These are phyloP conservation scores for Skeletonema costatum DNA, from an alignment of 108 stramenopile genomes.

Conservation along the genomic window DNA sequence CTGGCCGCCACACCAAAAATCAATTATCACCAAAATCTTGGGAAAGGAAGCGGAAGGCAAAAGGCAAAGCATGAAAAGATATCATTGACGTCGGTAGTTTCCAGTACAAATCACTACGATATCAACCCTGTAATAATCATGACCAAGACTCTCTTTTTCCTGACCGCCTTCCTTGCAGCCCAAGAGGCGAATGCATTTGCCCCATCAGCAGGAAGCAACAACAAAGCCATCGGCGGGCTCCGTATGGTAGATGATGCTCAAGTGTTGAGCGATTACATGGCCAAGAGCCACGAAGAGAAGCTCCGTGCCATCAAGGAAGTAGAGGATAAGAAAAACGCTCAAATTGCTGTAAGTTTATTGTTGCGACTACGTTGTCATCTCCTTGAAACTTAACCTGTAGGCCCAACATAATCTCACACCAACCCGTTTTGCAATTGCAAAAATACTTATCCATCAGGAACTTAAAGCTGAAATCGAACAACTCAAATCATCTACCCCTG, in stretches of 20 bases:
- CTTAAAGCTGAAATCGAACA: slow-evolving; percentile 57
- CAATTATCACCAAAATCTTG: too few species aligned
- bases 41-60: too few species aligned
- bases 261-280: slow-evolving; percentile 76
- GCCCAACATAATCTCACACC: not conserved
- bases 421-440: not conserved
- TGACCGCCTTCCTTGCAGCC: not conserved
- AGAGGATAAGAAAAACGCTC: slow-evolving; percentile 73
- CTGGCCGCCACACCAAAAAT: too few species aligned
- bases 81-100: too few species aligned
- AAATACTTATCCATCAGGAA: slow-evolving; percentile 25
- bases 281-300: slow-evolving; percentile 84
- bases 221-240: not conserved
- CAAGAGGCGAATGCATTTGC: slow-evolving; percentile 12
- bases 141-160: not conserved
- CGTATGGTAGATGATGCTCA: slow-evolving; percentile 6
- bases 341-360: slow-evolving; percentile 61
- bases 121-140: not conserved
- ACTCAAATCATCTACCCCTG: slow-evolving; percentile 35
- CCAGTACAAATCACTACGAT: not conserved
- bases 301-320: slow-evolving; percentile 59
- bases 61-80: too few species aligned
- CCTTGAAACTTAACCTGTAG: not conserved
- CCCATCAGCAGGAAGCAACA: slow-evolving; percentile 1
- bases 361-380: not conserved